A percentile compares a stretch with the other conserved stretches of the same genome.
Conservation (phyloP, 2,329 filamentous ascomycete species). For the Calonectria pseudoturangicola region DNA sequence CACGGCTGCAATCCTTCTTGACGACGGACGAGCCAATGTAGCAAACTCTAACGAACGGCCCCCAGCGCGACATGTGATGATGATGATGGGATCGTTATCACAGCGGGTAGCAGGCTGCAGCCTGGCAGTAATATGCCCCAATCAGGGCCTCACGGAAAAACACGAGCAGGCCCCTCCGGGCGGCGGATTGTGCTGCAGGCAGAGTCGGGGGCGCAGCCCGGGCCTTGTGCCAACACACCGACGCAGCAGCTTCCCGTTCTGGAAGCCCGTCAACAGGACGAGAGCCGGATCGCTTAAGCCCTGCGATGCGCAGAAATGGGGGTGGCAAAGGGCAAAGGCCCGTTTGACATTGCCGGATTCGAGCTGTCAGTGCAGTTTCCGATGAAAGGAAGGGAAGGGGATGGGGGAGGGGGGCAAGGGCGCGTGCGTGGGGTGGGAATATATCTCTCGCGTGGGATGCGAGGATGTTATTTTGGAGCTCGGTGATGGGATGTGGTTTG, state of each 20-base stretch:
- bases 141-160: not conserved
- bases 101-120: not conserved
- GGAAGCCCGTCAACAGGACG: slow-evolving; percentile 30
- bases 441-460: slow-evolving; percentile 10
- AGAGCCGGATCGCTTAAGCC: slow-evolving; percentile 11
- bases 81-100: no score
- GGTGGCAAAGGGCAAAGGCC: slow-evolving; percentile 7
- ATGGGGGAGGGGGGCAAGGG: not conserved
- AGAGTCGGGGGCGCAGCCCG: slow-evolving; percentile 1
- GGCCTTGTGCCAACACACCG: not conserved
- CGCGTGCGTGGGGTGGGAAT: slow-evolving; percentile 6
- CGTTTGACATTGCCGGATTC: slow-evolving; percentile 32
- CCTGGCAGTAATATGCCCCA: not conserved
- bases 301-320: slow-evolving; percentile 15
- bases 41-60: not conserved
- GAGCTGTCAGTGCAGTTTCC: slow-evolving; percentile 37
- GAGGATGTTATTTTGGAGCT: slow-evolving; percentile 15
- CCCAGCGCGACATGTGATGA: slow-evolving; percentile 3
- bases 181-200: slow-evolving; percentile 6
- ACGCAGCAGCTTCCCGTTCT: slow-evolving; percentile 28
- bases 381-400: not conserved
- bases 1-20: not conserved
- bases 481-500: slow-evolving; percentile 38
- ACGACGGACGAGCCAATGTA: not conserved
- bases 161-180: not conserved